Conservation (phyloP, 164 flowering plant species). For the Hamamelis virginiana region DNA sequence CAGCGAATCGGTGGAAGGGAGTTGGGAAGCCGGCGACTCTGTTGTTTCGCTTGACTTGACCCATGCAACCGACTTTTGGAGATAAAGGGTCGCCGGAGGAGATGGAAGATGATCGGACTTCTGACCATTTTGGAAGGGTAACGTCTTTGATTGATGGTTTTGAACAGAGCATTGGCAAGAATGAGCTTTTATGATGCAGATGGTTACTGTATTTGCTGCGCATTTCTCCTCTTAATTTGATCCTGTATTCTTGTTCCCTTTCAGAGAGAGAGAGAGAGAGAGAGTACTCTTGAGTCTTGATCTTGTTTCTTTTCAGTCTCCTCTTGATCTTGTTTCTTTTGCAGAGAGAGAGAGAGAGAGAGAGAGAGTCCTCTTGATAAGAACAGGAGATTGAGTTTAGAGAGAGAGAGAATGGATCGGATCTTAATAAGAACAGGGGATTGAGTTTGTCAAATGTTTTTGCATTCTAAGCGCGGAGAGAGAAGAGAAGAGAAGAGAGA, state of each 20-base stretch:
- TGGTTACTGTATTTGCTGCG: slow-evolving; percentile 20
- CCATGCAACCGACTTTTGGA: slow-evolving; percentile 58
- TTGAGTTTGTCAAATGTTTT: slow-evolving; percentile 11
- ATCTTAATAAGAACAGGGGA: background rate
- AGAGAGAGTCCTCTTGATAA: background rate
- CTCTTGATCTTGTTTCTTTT: background rate
- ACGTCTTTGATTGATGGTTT: slow-evolving; percentile 41
- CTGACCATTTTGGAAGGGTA: slow-evolving; percentile 7
- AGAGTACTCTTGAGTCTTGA: too few species aligned
- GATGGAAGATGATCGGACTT: slow-evolving; percentile 13
- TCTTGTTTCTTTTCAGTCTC: background rate
- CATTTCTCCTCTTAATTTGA: slow-evolving; percentile 8
- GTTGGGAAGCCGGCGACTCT: slow-evolving; percentile 34
- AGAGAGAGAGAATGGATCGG: too few species aligned
- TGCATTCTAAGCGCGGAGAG: background rate
- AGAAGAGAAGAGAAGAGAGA: background rate
- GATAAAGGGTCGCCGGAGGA: slow-evolving; percentile 41
- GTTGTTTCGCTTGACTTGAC: slow-evolving; percentile 53
- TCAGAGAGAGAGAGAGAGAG: slow-evolving; percentile 14
- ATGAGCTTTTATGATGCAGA: slow-evolving; percentile 17
- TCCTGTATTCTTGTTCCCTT: background rate
- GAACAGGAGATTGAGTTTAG: too few species aligned
- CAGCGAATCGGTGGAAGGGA: background rate
- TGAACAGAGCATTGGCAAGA: slow-evolving; percentile 49
- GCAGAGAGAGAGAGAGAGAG: slow-evolving; percentile 8